Percentiles rank a stretch among this genome's conserved stretches.
These are phyloP conservation scores for Phytophthora pluvialis DNA, from an alignment of 352 stramenopile species.

Conservation along the genomic window DNA sequence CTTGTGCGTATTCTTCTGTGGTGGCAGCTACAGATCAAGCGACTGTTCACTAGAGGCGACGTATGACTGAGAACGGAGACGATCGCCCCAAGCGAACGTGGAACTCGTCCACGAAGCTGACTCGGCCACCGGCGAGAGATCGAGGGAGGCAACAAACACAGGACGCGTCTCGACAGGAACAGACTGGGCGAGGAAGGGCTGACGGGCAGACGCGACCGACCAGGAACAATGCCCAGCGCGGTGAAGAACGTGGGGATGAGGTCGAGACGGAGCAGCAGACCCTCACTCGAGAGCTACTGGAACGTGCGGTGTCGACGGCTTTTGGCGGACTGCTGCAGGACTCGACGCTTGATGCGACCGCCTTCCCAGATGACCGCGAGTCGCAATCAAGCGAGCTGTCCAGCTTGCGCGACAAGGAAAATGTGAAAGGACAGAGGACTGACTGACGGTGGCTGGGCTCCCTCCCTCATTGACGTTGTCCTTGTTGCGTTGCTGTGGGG, in stretches of 20 bases:
- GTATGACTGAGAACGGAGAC: slow-evolving; percentile 17
- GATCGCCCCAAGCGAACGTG: slow-evolving; percentile 36
- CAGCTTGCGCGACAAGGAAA: slow-evolving; percentile 32
- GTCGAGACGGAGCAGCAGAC: slow-evolving; percentile 27
- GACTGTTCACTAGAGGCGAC: slow-evolving; percentile 22
- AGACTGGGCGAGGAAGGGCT: background rate
- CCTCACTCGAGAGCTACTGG: slow-evolving; percentile 56
- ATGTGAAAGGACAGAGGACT: slow-evolving; percentile 16
- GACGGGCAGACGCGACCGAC: background rate
- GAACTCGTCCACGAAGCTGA: slow-evolving; percentile 59
- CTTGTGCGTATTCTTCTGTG: background rate
- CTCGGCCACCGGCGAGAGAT: background rate
- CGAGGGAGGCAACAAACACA: background rate
- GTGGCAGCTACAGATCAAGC: slow-evolving; percentile 3
- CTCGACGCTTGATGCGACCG: slow-evolving; percentile 25
- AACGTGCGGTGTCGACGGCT: slow-evolving; percentile 61
- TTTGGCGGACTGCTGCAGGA: slow-evolving; percentile 40
- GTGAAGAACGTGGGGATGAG: background rate
- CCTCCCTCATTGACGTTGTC: background rate
- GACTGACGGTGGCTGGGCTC: background rate
- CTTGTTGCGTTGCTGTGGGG: background rate
- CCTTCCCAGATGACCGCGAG: slow-evolving; percentile 24
- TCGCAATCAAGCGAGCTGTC: slow-evolving; percentile 32
- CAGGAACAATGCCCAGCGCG: background rate
- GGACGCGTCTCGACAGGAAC: background rate